Conservation (phyloP, 2,329 filamentous ascomycete species). For the Acephala macrosclerotiorum region DNA sequence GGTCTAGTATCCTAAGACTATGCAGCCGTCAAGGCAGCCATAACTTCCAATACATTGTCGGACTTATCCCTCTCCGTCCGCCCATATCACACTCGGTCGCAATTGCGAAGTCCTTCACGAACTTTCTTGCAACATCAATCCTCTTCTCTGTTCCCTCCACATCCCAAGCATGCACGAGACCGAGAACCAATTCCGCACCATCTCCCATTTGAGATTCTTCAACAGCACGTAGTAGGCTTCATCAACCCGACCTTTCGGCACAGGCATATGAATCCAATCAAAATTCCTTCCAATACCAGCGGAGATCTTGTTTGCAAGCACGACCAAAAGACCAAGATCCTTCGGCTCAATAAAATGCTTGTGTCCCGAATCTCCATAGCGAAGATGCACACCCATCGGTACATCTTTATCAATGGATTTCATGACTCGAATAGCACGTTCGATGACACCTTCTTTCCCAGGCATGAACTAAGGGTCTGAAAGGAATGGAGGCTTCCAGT, state of each 20-base stretch:
- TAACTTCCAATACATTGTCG: conserved; percentile 22
- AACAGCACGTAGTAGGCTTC: conserved; percentile 49
- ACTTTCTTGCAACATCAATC: conserved; percentile 46
- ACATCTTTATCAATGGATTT: conserved; percentile 46
- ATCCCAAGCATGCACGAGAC: conserved; percentile 50
- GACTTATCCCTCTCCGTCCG: conserved; percentile 32
- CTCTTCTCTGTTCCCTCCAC: conserved; percentile 47
- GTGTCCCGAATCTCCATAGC: conserved; percentile 55
- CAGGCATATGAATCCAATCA: conserved; percentile 53
- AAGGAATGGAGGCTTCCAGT: background rate
- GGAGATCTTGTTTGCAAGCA: conserved; percentile 47
- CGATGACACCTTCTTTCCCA: conserved; percentile 45
- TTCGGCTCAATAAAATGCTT: conserved; percentile 53
- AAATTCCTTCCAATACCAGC: conserved; percentile 42
- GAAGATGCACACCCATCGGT: conserved; percentile 54
- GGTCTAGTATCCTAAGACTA: background rate
- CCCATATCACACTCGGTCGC: conserved; percentile 52
- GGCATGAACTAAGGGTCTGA: conserved; percentile 42
- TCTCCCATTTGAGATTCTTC: conserved; percentile 42
- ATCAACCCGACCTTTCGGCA: conserved; percentile 49
- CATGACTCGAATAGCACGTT: conserved; percentile 44
- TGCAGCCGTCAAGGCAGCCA: background rate
- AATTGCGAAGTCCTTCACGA: conserved; percentile 47
- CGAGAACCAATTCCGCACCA: conserved; percentile 49
- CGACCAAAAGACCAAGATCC: conserved; percentile 43